Base-by-base conservation (phyloP, 2,329 filamentous ascomycete species). In the Aspergillus japonicus region DNA sequence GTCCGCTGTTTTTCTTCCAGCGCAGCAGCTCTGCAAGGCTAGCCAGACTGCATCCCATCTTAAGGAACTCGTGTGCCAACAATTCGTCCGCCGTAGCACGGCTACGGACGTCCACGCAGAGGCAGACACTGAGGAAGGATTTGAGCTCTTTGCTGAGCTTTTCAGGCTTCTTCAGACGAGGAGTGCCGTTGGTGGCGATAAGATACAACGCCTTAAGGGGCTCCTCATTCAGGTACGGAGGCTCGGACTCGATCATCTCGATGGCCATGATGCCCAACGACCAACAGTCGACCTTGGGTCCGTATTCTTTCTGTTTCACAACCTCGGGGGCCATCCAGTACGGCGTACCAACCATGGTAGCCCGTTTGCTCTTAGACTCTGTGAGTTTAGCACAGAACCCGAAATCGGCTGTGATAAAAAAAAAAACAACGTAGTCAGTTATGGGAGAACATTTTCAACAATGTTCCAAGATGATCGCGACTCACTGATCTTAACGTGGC, bases 311-410 rank as follows among this genome's bases (percentile, higher is more conserved):
- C 77, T 98, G 95, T 81, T 98, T 98, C 74, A 99, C 95, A 49
- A 99, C 95, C 78, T 99, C 95, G 42, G 95, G 95, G 8, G 95
- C 95, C 95, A 99, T 99, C 95, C 95, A 99, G 83, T 98, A 99
- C 16, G 95, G 95, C 35, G 95, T 99, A 65, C 95, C 95, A 57
- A 99, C 95, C 95, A 99, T 98, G 60, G 95, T 99, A 48, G 94
- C 93, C 76, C 95, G 93, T 84, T 99, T 98, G 69, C 87, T 95
- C 80, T 96, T 96, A 65, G 92, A 89, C 75, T 98, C 95, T 39
- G 94, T 98, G 63, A 99, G 89, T 81, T 98, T 98, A 75, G 95
- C 95, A 75, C 93, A 98, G 85, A 99, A 98, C 67, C 95, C 95
- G 74, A 99, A 99, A 86, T 99, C 95, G 69, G 95, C 93, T 95